A percentile compares a stretch with the other conserved stretches of the same genome.
phyloP scores from a whole-genome alignment of 257 asterid genomes.

The Mitragyna speciosa region DNA sequence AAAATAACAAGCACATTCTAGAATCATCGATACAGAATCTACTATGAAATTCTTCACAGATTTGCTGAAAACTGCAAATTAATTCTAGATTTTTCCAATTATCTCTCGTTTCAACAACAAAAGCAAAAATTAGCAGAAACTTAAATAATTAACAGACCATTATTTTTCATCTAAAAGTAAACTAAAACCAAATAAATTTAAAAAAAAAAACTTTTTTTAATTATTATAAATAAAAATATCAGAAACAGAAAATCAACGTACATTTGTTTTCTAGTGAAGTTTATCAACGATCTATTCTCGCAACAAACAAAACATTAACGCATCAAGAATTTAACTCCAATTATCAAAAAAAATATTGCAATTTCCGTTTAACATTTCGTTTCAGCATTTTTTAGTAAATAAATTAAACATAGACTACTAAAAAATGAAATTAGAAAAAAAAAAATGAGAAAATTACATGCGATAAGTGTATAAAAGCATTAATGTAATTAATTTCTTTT shows the following conservation, averaged over 20 bases:
- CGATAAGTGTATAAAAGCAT: background rate
- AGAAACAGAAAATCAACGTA: background rate
- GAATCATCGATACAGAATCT: background rate
- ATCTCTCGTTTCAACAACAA: background rate
- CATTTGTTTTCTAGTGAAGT: background rate
- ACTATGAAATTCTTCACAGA: background rate
- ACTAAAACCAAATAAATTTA: background rate
- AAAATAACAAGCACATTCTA: background rate
- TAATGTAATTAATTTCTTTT: background rate
- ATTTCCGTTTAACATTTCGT: background rate
- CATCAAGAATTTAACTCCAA: conserved; percentile 3
- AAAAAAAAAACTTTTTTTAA: background rate
- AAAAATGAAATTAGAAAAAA: background rate
- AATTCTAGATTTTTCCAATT: background rate
- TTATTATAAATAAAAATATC: background rate
- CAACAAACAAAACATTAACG: background rate
- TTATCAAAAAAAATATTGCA: background rate
- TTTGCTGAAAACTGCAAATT: background rate
- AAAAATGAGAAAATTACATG: background rate
- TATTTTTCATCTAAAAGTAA: background rate
- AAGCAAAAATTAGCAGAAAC: background rate
- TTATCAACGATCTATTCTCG: conserved; percentile 2
- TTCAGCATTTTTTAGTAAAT: conserved; percentile 16
- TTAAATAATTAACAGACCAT: background rate
- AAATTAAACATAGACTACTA: background rate